Percentiles rank a stretch among this genome's conserved stretches.
Conservation (phyloP, 2,329 filamentous ascomycete species). For the Alternaria arbusti region DNA sequence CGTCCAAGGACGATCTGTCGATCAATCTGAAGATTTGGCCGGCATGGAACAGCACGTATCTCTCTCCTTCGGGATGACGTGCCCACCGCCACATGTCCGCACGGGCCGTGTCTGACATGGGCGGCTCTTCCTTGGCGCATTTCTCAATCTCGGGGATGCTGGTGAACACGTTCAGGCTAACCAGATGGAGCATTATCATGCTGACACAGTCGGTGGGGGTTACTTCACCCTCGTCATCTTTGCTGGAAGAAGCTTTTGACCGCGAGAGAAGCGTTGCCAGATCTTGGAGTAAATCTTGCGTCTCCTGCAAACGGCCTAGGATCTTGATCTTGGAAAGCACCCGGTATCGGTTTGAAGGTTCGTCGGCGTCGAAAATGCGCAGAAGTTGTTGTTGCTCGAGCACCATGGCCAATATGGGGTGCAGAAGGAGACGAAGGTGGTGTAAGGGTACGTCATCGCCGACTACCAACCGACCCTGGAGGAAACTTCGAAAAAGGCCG, state of each 20-base stretch:
- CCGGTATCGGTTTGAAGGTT: constrained; percentile 5
- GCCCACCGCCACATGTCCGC: constrained; percentile 6
- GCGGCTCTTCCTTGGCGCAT: constrained; percentile 6
- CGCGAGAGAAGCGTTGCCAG: constrained; percentile 4
- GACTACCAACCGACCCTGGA: constrained; percentile 3
- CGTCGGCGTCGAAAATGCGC: constrained; percentile 9
- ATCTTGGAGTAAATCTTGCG: constrained; percentile 5
- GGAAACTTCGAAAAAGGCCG: constrained; percentile 8
- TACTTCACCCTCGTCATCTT: neutral
- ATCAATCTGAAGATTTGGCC: constrained; percentile 10
- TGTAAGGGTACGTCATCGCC: constrained; percentile 1
- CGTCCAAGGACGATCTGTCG: neutral
- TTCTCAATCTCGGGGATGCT: constrained; percentile 13
- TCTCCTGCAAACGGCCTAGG: constrained; percentile 7
- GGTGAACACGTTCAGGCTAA: constrained; percentile 12
- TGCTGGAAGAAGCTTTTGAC: neutral
- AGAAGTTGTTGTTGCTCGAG: constrained; percentile 10
- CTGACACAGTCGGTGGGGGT: neutral
- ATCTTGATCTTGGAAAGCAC: constrained; percentile 8
- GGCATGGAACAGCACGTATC: constrained; percentile 9
- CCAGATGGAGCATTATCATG: constrained; percentile 13
- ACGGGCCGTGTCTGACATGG: neutral
- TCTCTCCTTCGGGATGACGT: constrained; percentile 7
- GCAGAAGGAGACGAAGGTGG: constrained; percentile 11
- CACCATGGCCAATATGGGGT: constrained; percentile 7